Percentiles rank a stretch among this genome's conserved stretches.
phyloP scores from a whole-genome alignment of 805 yeast species.

The Pichia californica region DNA sequence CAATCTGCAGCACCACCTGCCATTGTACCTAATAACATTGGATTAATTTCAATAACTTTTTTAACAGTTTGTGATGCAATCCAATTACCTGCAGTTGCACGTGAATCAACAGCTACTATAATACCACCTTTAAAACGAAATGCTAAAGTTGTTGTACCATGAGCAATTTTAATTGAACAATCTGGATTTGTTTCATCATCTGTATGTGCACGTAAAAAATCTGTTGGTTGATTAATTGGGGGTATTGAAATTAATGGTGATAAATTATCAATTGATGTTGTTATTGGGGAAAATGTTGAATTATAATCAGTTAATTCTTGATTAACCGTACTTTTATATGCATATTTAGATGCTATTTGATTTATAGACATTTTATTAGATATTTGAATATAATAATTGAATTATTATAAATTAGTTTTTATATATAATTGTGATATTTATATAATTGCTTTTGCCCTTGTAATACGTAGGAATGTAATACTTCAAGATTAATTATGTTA shows the following conservation, averaged over 20 bases:
- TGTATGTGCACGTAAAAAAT: slow-evolving; percentile 94
- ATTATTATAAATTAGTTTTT: too few species aligned
- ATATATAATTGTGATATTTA: too few species aligned
- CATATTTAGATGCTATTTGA: slow-evolving; percentile 25
- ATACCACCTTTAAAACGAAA: slow-evolving; percentile 95
- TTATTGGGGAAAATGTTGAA: slow-evolving; percentile 4
- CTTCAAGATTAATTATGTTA: too few species aligned
- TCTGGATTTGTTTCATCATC: slow-evolving; percentile 92
- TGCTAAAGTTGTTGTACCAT: slow-evolving; percentile 98
- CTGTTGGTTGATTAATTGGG: slow-evolving; percentile 83
- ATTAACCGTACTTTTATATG: slow-evolving; percentile 20
- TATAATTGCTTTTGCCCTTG: too few species aligned
- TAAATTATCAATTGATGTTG: slow-evolving; percentile 19
- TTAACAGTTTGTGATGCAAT: slow-evolving; percentile 97
- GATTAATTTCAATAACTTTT: slow-evolving; percentile 95
- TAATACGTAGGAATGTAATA: too few species aligned
- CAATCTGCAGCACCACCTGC: slow-evolving; percentile 99
- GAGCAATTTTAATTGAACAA: slow-evolving; percentile 93
- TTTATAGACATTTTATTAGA: slow-evolving; percentile 24
- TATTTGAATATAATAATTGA: too few species aligned
- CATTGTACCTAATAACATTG: slow-evolving; percentile 92
- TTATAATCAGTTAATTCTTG: slow-evolving; percentile 20
- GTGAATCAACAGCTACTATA: slow-evolving; percentile 92
- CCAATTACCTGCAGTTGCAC: slow-evolving; percentile 98
- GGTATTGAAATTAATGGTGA: slow-evolving; percentile 70